Evolutionary conservation across 1,284 basidiomycete genomes (phyloP), one percentile per base, ranked within the genome.

Genomic region (Lignosus rhinocerotis): DNA sequence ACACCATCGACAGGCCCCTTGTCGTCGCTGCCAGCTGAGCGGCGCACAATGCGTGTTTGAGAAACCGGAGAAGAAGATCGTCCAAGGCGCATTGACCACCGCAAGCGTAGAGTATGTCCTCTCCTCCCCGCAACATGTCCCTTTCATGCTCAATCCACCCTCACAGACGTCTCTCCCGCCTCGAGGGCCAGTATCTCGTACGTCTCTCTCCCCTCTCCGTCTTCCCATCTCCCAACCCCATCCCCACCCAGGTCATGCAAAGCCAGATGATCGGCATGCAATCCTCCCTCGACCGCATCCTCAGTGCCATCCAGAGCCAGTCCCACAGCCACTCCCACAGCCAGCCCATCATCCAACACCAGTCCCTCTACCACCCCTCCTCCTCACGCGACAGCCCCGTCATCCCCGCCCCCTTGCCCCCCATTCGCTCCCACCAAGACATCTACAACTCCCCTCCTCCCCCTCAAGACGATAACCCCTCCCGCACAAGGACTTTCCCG

Each of bases 201-300:
- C 59, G 76, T 75, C 6, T 53, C 60, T 9, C 58, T 51, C 52
- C 17, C 43, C 25, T 53, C 38, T 45, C 33, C 12, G 34, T 25
- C 55, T 41, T 52, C 36, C 51, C 51, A 41, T 7, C 51, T 32
- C 39, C 16, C 45, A 12, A 45, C 42, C 46, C 16, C 2, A n/a
- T 33, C 38, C 43, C 34, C 25, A 19, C 32, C 36, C 36, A 89
- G 89, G 88, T 92, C 67, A 90, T 93, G 86, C 91, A 93, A 73
- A 90, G 88, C 73, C 91, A 93, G 70, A 92, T 93, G 89, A 93
- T 93, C 68, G 90, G 91, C 65, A 90, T 93, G 86, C 91, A 93
- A 73, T 89, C 90, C 5, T 89, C 90, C 31, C 73, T 93, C 60
- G 90, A 93, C 74, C 84, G 91, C 57, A 93, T 93, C 68, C 74